These are phyloP conservation scores for Botrytis medusae DNA, from an alignment of 2,329 filamentous ascomycete genomes.

Conservation along the genomic window DNA sequence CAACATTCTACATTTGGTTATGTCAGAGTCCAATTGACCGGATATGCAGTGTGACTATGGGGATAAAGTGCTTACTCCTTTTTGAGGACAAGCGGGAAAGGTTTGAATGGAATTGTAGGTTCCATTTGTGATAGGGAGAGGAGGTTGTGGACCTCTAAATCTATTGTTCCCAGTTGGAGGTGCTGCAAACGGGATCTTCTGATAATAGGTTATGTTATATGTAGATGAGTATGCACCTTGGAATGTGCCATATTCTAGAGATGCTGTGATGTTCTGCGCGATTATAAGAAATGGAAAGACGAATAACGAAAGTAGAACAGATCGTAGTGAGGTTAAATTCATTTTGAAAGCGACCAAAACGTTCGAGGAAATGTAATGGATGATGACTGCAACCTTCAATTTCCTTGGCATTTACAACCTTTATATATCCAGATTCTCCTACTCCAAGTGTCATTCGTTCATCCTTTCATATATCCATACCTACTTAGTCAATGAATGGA, in stretches of 20 bases:
- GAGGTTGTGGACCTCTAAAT: slow-evolving; percentile 61
- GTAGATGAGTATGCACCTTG: slow-evolving; percentile 50
- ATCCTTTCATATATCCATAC: not conserved
- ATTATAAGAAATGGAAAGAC: slow-evolving; percentile 13
- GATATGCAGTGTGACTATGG: not conserved
- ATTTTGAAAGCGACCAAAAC: not conserved
- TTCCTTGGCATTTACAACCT: slow-evolving; percentile 3
- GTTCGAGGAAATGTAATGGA: not conserved
- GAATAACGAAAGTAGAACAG: not conserved
- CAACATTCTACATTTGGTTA: slow-evolving; percentile 43
- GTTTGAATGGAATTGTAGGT: slow-evolving; percentile 55
- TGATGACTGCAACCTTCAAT: slow-evolving; percentile 8
- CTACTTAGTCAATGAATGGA: not conserved
- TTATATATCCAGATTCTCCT: not conserved
- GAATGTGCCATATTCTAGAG: slow-evolving; percentile 52
- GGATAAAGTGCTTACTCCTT: slow-evolving; percentile 44
- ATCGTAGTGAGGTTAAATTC: not conserved
- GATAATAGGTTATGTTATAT: slow-evolving; percentile 60
- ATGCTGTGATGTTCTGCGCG: slow-evolving; percentile 41
- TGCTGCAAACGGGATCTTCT: slow-evolving; percentile 60
- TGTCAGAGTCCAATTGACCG: not conserved
- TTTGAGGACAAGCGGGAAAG: slow-evolving; percentile 60
- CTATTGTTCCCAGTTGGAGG: slow-evolving; percentile 58
- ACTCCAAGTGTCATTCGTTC: not conserved
- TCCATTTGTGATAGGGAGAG: slow-evolving; percentile 47